These are phyloP conservation scores for Pestalotiopsis sp. DNA, from an alignment of 2,329 filamentous ascomycete species.

Conservation along the genomic window DNA sequence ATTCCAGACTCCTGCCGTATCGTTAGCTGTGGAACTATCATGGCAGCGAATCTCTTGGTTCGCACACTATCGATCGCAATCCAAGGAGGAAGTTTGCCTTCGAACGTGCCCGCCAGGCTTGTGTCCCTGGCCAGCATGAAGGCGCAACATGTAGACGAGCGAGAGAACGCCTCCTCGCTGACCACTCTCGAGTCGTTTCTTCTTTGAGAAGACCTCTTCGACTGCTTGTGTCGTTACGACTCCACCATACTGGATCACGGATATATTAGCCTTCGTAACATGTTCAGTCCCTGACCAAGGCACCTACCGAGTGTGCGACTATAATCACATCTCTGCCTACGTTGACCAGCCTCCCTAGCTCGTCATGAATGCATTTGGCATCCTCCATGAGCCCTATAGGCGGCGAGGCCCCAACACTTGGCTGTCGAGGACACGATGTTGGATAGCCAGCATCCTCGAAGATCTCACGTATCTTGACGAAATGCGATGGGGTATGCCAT, in stretches of 20 bases:
- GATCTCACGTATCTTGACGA: neutral
- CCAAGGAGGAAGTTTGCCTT: neutral
- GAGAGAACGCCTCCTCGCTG: neutral
- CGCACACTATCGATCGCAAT: neutral
- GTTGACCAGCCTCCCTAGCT: neutral
- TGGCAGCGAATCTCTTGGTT: neutral
- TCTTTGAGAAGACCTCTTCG: neutral
- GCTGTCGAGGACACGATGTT: neutral
- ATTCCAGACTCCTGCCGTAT: neutral
- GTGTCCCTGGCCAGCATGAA: neutral
- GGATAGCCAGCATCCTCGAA: neutral
- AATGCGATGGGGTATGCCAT: neutral
- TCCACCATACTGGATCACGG: neutral
- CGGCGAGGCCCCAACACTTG: neutral
- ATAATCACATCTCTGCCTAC: neutral
- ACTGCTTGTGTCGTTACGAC: neutral
- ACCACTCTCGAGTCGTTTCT: neutral
- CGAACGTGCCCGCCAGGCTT: neutral
- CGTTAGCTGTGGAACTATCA: neutral
- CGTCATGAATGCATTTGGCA: neutral
- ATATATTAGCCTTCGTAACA: neutral
- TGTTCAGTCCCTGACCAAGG: neutral
- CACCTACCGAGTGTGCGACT: neutral
- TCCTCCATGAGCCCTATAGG: neutral
- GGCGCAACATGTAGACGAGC: neutral